These are phyloP conservation scores for Penicillium brevicompactum DNA, from an alignment of 2,329 filamentous ascomycete genomes.

Conservation along the genomic window DNA sequence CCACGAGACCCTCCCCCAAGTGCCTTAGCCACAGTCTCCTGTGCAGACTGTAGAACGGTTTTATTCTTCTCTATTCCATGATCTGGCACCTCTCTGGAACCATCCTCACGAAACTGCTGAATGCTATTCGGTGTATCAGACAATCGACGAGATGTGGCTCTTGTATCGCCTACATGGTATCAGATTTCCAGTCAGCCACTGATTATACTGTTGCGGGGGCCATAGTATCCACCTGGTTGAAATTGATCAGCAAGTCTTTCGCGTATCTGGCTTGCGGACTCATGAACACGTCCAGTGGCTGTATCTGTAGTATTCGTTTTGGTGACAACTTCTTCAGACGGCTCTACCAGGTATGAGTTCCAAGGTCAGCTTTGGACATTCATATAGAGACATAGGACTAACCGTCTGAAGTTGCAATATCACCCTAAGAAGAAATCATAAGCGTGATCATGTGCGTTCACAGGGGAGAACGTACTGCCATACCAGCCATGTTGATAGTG, in stretches of 20 bases:
- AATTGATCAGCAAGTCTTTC: conserved; percentile 20
- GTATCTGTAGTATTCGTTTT: conserved; percentile 17
- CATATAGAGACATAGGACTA: neutral
- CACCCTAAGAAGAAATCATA: conserved; percentile 6
- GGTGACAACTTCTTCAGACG: conserved; percentile 18
- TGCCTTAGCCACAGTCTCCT: conserved; percentile 30
- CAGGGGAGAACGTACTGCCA: conserved; percentile 9
- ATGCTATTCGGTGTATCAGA: conserved; percentile 20
- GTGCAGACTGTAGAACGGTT: conserved; percentile 17
- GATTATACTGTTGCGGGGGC: neutral
- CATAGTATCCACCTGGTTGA: conserved; percentile 24
- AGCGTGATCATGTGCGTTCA: neutral
- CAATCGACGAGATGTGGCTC: conserved; percentile 16
- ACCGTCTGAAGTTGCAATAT: conserved; percentile 13
- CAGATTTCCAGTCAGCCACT: neutral
- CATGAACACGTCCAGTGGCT: conserved; percentile 6
- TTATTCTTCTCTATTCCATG: conserved; percentile 10
- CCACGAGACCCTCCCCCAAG: conserved; percentile 27
- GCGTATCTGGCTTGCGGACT: conserved; percentile 22
- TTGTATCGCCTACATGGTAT: conserved; percentile 19
- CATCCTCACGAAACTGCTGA: conserved; percentile 10
- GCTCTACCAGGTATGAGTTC: conserved; percentile 10
- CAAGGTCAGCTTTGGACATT: neutral
- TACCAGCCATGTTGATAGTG: conserved; percentile 16
- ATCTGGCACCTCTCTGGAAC: conserved; percentile 1